Percentiles rank a stretch among this genome's conserved stretches.
phyloP scores from a whole-genome alignment of 805 yeast species.

The Groenewaldozyma tartarivorans region DNA sequence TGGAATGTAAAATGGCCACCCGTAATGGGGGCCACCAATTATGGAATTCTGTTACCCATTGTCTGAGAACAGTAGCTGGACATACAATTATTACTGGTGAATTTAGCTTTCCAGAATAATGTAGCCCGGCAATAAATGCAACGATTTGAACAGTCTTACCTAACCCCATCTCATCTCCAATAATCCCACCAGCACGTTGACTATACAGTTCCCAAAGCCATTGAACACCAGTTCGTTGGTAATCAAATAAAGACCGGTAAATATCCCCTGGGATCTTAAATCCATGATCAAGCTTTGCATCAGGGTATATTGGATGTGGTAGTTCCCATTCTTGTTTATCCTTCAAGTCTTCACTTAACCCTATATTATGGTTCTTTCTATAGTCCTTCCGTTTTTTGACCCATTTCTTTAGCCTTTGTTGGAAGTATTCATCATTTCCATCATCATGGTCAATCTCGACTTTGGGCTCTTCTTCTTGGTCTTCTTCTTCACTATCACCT shows the following conservation, averaged over 20 bases:
- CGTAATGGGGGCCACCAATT: slow-evolving; percentile 97
- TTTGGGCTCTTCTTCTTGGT: background rate
- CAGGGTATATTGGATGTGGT: slow-evolving; percentile 71
- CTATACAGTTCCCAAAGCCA: slow-evolving; percentile 93
- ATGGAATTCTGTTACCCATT: slow-evolving; percentile 96
- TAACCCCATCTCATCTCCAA: slow-evolving; percentile 97
- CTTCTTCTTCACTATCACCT: slow-evolving; percentile 8
- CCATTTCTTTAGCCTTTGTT: slow-evolving; percentile 56
- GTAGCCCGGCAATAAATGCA: slow-evolving; percentile 83
- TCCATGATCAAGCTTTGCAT: slow-evolving; percentile 60
- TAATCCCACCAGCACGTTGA: slow-evolving; percentile 87
- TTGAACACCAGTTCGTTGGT: slow-evolving; percentile 93
- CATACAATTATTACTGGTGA: slow-evolving; percentile 84
- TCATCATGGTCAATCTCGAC: slow-evolving; percentile 46
- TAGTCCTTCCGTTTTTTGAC: slow-evolving; percentile 37
- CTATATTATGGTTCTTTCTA: slow-evolving; percentile 22
- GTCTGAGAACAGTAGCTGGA: slow-evolving; percentile 93
- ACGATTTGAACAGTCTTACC: slow-evolving; percentile 94
- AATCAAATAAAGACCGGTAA: slow-evolving; percentile 76
- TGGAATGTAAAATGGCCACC: slow-evolving; percentile 78
- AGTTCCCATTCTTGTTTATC: slow-evolving; percentile 48
- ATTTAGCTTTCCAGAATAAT: slow-evolving; percentile 62
- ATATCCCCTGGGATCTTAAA: slow-evolving; percentile 85
- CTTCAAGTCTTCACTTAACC: slow-evolving; percentile 11
- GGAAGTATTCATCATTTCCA: slow-evolving; percentile 65